phyloP scores from a whole-genome alignment of 2,329 filamentous ascomycete genomes.

The Diaporthe vaccinii region DNA sequence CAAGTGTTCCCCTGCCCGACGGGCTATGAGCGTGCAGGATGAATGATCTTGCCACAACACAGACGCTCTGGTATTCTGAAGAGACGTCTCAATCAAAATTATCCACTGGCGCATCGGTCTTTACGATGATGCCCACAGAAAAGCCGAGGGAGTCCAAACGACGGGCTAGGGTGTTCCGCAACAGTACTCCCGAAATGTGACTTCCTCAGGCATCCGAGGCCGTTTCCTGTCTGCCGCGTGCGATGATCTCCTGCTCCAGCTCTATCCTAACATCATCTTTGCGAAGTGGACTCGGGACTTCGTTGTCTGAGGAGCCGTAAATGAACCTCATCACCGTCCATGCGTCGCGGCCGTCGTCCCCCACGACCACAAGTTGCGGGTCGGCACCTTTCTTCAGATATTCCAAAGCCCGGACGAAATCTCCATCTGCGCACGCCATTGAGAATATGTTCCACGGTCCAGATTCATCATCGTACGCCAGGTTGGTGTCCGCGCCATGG shows the following conservation, averaged over 20 bases:
- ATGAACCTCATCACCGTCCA: constrained; percentile 9
- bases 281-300: not conserved
- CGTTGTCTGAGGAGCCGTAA: not conserved
- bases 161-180: not conserved
- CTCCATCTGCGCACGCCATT: not conserved
- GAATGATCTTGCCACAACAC: too few species aligned
- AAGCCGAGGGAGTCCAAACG: not conserved
- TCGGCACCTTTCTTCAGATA: not conserved
- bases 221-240: not conserved
- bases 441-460: constrained; percentile 5
- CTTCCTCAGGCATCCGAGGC: not conserved
- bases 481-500: not conserved
- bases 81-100: not conserved
- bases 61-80: not conserved
- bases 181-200: not conserved
- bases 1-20: too few species aligned
- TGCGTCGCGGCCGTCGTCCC: rapidly evolving
- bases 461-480: rapidly evolving
- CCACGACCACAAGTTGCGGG: not conserved
- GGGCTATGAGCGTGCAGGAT: too few species aligned
- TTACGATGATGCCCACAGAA: too few species aligned
- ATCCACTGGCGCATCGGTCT: not conserved
- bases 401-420: not conserved
- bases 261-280: not conserved
- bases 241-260: not conserved